These are phyloP conservation scores for Dictyostelium firmibasis DNA, from an alignment of 78 protist species.

Conservation along the genomic window DNA sequence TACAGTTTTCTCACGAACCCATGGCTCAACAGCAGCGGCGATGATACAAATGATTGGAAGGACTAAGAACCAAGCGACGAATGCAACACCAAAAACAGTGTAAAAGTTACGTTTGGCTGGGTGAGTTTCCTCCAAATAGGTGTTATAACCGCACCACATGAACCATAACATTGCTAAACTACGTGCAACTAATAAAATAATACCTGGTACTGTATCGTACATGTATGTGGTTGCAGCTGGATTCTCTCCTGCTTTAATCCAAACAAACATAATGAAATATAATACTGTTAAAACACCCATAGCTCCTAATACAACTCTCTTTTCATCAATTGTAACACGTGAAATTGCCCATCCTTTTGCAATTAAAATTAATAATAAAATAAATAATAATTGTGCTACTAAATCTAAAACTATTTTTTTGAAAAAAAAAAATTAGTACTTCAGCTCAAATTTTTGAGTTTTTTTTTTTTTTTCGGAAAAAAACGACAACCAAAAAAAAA, in stretches of 20 bases:
- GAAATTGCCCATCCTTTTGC: constrained; percentile 84
- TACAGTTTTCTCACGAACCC: constrained; percentile 69
- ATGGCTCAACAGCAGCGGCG: constrained; percentile 74
- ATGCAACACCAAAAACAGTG: constrained; percentile 48
- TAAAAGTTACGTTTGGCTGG: constrained; percentile 82
- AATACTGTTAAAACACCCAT: constrained; percentile 56
- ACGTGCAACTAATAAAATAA: constrained; percentile 54
- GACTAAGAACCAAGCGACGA: constrained; percentile 72
- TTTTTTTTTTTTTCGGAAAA: too few relatives aligned
- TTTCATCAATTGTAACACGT: constrained; percentile 47
- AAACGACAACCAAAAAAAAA: too few relatives aligned
- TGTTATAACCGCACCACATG: constrained; percentile 74
- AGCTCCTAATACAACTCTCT: constrained; percentile 42
- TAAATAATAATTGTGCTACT: constrained; percentile 59
- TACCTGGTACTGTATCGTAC: constrained; percentile 85
- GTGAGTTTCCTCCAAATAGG: constrained; percentile 74
- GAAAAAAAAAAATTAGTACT: not conserved
- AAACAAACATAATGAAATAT: constrained; percentile 77
- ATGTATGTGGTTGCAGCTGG: constrained; percentile 68
- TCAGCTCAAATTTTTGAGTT: too few relatives aligned
- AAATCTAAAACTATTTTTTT: constrained; percentile 43
- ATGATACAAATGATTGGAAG: constrained; percentile 66
- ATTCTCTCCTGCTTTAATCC: constrained; percentile 55
- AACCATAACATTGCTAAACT: constrained; percentile 71
- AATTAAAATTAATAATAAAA: constrained; percentile 56